Percentiles rank a stretch among this genome's conserved stretches.
Evolutionary conservation across 768 basidiomycete genomes (phyloP).

Genomic region (Panus rudis): DNA sequence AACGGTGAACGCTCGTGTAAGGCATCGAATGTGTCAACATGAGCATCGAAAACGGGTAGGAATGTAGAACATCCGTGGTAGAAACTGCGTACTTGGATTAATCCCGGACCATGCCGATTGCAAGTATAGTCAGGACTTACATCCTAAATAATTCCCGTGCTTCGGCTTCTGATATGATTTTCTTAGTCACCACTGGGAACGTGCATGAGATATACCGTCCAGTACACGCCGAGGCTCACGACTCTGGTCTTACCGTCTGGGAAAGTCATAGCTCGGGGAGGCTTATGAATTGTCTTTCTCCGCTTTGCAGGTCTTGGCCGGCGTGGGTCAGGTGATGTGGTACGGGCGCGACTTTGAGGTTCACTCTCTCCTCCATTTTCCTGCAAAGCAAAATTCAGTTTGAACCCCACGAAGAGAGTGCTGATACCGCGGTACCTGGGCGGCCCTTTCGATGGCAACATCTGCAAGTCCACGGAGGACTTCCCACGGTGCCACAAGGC

Average conservation of each 20-base stretch:
- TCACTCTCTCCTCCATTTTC: constrained; percentile 76
- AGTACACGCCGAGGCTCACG: constrained; percentile 6
- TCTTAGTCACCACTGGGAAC: constrained; percentile 70
- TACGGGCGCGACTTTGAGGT: constrained; percentile 66
- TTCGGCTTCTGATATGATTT: constrained; percentile 72
- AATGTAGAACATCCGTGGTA: constrained; percentile 92
- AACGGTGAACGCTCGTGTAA: constrained; percentile 89
- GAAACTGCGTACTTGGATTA: constrained; percentile 45
- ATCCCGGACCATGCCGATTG: constrained; percentile 9
- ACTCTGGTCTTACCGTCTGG: constrained; percentile 56
- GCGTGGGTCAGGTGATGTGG: constrained; percentile 60
- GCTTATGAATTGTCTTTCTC: constrained; percentile 62
- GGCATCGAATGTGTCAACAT: constrained; percentile 78
- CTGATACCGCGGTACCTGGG: constrained; percentile 43
- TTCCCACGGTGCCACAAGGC: constrained; percentile 83
- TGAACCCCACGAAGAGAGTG: not conserved
- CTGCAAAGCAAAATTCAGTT: constrained; percentile 25
- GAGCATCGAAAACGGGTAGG: constrained; percentile 79
- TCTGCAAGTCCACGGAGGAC: constrained; percentile 76
- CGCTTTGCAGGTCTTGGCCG: constrained; percentile 64
- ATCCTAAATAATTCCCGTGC: constrained; percentile 83
- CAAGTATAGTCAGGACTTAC: constrained; percentile 34
- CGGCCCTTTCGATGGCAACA: constrained; percentile 73
- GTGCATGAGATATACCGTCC: not conserved
- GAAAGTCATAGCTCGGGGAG: constrained; percentile 52